These are phyloP conservation scores for Parietaria judaica DNA, from an alignment of 306 rosid genomes.

Conservation along the genomic window DNA sequence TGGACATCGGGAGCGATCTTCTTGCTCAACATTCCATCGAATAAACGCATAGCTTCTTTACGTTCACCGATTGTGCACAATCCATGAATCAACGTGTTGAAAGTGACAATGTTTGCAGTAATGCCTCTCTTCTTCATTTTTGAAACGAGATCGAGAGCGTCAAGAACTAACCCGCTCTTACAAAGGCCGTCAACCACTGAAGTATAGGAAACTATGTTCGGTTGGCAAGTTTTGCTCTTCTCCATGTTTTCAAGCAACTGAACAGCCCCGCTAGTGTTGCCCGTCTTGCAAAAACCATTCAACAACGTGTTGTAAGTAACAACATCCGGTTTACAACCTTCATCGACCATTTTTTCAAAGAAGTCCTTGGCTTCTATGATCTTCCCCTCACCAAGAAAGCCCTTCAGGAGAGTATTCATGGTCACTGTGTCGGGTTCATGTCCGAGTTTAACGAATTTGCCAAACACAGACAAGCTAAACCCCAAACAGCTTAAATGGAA, in stretches of 20 bases:
- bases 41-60: conserved; percentile 22
- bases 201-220: conserved; percentile 20
- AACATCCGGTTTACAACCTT: conserved; percentile 6
- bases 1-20: conserved; percentile 20
- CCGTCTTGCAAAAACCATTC: conserved; percentile 36
- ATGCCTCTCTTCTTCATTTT: conserved; percentile 19
- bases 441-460: conserved; percentile 21
- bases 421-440: conserved; percentile 23
- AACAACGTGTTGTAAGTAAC: conserved; percentile 20
- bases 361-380: conserved; percentile 17
- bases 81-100: conserved; percentile 14
- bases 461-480: conserved; percentile 24
- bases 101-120: conserved; percentile 18
- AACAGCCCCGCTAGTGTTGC: conserved; percentile 18
- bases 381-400: conserved; percentile 23
- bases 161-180: conserved; percentile 20
- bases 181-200: conserved; percentile 29
- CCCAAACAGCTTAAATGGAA: conserved; percentile 13
- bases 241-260: conserved; percentile 27
- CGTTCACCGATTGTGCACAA: conserved; percentile 17
- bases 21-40: conserved; percentile 26
- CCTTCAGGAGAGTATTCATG: conserved; percentile 28
- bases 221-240: conserved; percentile 5
- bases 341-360: conserved; percentile 15
- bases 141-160: conserved; percentile 18